A percentile compares a stretch with the other conserved stretches of the same genome.
Evolutionary conservation across 495 filamentous ascomycete species (phyloP).

Genomic region (Pyronema domesticum): DNA sequence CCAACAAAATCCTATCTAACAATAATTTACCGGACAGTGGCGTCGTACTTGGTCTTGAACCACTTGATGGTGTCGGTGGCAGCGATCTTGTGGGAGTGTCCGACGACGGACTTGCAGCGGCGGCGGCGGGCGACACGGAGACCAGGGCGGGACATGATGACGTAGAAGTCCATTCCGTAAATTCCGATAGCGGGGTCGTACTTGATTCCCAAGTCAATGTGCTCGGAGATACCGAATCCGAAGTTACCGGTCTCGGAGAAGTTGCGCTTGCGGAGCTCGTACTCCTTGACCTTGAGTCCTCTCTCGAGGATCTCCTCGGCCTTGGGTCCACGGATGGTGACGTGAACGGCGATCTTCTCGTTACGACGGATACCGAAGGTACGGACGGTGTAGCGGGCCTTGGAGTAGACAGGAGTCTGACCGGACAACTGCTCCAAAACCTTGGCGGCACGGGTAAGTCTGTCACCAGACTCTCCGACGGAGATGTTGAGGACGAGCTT

Average conservation of each 20-base stretch:
- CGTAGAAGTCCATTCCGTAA: conserved; percentile 99
- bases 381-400: conserved; percentile 99
- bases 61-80: conserved; percentile 88
- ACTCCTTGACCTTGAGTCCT: conserved; percentile 99
- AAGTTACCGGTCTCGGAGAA: conserved; percentile 99
- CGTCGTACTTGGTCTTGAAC: conserved; percentile 99
- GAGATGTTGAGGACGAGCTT: conserved; percentile 99
- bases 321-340: conserved; percentile 98
- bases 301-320: conserved; percentile 99
- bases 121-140: conserved; percentile 92
- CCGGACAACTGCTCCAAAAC: conserved; percentile 98
- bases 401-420: conserved; percentile 97
- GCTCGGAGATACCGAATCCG: conserved; percentile 98
- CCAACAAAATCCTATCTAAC: background rate
- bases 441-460: conserved; percentile 98
- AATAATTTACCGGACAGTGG: conserved; percentile 66
- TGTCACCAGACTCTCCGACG: conserved; percentile 99
- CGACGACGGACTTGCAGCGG: conserved; percentile 70
- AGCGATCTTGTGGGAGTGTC: conserved; percentile 79
- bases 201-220: conserved; percentile 99
- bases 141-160: conserved; percentile 98
- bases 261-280: conserved; percentile 96
- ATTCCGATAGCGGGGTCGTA: conserved; percentile 99
- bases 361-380: conserved; percentile 99
- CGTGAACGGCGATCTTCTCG: conserved; percentile 99